Evolutionary conservation across 2,329 filamentous ascomycete genomes (phyloP).

Genomic region (Cercospora beticola): DNA sequence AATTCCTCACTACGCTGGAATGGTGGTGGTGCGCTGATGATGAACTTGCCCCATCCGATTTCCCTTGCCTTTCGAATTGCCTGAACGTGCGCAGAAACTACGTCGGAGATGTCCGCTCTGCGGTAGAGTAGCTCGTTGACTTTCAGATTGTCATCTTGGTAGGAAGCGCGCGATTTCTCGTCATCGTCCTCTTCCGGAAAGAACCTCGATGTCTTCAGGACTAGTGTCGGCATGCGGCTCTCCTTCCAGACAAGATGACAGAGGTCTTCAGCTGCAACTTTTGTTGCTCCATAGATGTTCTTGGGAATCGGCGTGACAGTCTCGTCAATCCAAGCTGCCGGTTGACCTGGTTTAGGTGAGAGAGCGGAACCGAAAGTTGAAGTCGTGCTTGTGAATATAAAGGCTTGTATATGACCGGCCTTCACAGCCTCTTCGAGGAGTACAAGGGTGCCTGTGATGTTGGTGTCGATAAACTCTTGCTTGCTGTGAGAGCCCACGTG

Average conservation of each 20-base stretch:
- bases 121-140: constrained; percentile 25
- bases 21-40: constrained; percentile 25
- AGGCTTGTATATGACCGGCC: constrained; percentile 18
- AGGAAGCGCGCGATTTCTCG: constrained; percentile 14
- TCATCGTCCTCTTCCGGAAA: constrained; percentile 32
- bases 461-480: constrained; percentile 26
- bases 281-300: constrained; percentile 45
- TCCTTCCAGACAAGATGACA: constrained; percentile 47
- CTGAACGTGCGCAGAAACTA: constrained; percentile 22
- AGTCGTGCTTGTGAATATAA: constrained; percentile 25
- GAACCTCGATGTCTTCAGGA: constrained; percentile 52
- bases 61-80: constrained; percentile 20
- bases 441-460: constrained; percentile 23
- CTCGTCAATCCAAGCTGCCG: constrained; percentile 29
- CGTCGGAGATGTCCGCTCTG: constrained; percentile 21
- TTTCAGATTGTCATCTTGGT: constrained; percentile 25
- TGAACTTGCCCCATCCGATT: constrained; percentile 23
- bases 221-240: constrained; percentile 43
- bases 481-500: constrained; percentile 24
- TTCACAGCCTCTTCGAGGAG: constrained; percentile 23
- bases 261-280: constrained; percentile 51
- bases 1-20: constrained; percentile 12
- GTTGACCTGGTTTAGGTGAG: constrained; percentile 22
- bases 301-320: constrained; percentile 24
- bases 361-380: constrained; percentile 26